Base-by-base conservation (phyloP, 495 filamentous ascomycete species). In the Penicillium canariense region DNA sequence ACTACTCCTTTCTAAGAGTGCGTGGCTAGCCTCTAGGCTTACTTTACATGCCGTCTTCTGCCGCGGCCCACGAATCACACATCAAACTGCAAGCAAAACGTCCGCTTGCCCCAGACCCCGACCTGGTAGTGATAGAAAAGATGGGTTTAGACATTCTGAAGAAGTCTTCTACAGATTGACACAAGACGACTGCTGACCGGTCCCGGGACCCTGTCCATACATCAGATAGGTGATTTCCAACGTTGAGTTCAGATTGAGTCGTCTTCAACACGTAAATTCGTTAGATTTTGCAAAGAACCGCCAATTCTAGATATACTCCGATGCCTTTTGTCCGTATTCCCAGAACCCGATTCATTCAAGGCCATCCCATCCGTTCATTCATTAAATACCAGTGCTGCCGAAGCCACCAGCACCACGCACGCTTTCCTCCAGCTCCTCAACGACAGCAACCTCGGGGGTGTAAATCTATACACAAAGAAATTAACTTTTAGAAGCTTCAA, bases 321-420 rank as follows among this genome's bases (percentile, higher is more conserved):
- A 34, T 48, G 7, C 26, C 38, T 51, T 56, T 59, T 56, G 20
- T 42, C 18, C 26, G 25, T 14, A 15, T 12, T 18, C 54, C 31
- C 38, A 40, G 20, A 42, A 42, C 20, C 48, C 26, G 25, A 31
- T 14, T 55, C 26, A 32, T 35, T 31, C 11, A 46, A 27, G 14
- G 14, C 23, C 40, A 17, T 30, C 25, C 10, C 28, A 20, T 6
- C 10, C 15, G 22, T 49, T 22, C 5, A 14, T 18, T 52, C 50
- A 52, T 54, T 62, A 68, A 39, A 62, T 32, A 22, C 93, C 94
- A 12, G 94, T 98, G 62, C 91, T 96, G 28, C 94, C 94, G 63
- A 98, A 98, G 8, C 94, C 94, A 15, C 91, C 93, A 0, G 84
- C 90, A 20, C 94, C 94, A 45, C 94, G 76, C 18, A 93, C 87